Evolutionary conservation across 768 basidiomycete genomes (phyloP).

Genomic region (Ephemerocybe angulata): DNA sequence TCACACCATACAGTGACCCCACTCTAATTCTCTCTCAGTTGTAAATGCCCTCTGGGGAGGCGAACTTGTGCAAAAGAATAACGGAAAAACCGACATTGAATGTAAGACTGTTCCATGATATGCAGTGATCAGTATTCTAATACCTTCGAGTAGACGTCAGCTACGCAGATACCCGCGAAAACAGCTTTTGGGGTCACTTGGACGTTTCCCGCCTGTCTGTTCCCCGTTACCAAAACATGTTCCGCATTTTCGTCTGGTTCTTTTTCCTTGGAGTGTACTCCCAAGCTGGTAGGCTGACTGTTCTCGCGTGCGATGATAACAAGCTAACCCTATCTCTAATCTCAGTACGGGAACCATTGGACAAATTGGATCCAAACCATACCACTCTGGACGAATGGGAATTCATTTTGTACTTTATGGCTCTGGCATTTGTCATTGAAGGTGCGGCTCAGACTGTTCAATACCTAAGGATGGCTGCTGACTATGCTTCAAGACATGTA

Average conservation of each 20-base stretch:
- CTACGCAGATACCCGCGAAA: constrained; percentile 52
- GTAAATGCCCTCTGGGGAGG: constrained; percentile 82
- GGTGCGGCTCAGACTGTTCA: constrained; percentile 40
- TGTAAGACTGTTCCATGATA: too few species aligned
- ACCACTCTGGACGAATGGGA: constrained; percentile 76
- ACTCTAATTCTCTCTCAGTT: constrained; percentile 40
- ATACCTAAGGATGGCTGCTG: not conserved
- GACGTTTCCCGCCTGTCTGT: constrained; percentile 77
- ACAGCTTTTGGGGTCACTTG: constrained; percentile 65
- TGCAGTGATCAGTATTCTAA: too few species aligned
- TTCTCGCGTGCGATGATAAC: not conserved
- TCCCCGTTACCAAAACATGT: constrained; percentile 86
- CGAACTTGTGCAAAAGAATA: constrained; percentile 74
- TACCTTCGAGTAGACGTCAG: constrained; percentile 51
- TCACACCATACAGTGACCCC: not conserved
- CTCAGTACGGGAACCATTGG: constrained; percentile 72
- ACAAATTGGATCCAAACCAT: constrained; percentile 56
- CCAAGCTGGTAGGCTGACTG: constrained; percentile 60
- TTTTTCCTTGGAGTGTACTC: constrained; percentile 79
- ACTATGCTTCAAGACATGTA: constrained; percentile 40
- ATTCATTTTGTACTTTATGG: constrained; percentile 72
- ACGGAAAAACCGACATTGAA: constrained; percentile 71
- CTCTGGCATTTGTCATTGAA: constrained; percentile 74
- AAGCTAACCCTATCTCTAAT: not conserved
- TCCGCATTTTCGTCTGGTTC: constrained; percentile 75